Evolutionary conservation across 140 eudicot species (phyloP).

Genomic region (Eryngium alpinum): DNA sequence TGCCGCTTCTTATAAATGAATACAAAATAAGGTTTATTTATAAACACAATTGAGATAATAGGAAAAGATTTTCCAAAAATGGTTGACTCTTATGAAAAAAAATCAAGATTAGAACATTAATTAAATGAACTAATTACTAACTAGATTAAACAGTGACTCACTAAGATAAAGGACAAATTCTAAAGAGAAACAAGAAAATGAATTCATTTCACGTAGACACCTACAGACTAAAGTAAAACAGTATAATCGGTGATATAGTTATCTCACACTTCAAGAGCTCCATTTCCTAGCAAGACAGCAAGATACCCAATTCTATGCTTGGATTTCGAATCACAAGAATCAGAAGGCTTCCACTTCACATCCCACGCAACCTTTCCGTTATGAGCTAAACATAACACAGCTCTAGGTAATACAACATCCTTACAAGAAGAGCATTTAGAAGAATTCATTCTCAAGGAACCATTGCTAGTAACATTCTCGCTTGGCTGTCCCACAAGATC

Average conservation of each 20-base stretch:
- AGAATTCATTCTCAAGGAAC: constrained; percentile 19
- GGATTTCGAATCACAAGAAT: constrained; percentile 26
- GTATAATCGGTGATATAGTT: not conserved
- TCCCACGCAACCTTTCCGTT: constrained; percentile 98
- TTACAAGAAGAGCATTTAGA: constrained; percentile 24
- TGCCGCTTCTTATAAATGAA: not conserved
- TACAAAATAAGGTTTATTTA: not conserved
- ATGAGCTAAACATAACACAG: constrained; percentile 83
- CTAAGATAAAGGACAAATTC: not conserved
- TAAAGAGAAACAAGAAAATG: not conserved
- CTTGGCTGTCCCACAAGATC: constrained; percentile 13
- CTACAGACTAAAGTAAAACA: not conserved
- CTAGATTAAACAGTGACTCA: not conserved
- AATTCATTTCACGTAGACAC: not conserved
- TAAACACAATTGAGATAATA: not conserved
- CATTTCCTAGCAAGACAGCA: constrained; percentile 93
- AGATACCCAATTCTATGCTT: constrained; percentile 73
- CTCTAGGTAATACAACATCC: constrained; percentile 74
- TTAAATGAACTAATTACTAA: not conserved
- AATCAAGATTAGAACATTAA: not conserved
- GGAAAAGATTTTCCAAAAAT: not conserved
- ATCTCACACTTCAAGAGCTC: constrained; percentile 96
- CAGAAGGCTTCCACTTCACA: constrained; percentile 79
- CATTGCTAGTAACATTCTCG: constrained; percentile 5
- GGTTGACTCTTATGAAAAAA: not conserved